A percentile compares a stretch with the other conserved stretches of the same genome.
phyloP scores from a whole-genome alignment of 2,329 filamentous ascomycete species.

The Ascocoryne sarcoides region DNA sequence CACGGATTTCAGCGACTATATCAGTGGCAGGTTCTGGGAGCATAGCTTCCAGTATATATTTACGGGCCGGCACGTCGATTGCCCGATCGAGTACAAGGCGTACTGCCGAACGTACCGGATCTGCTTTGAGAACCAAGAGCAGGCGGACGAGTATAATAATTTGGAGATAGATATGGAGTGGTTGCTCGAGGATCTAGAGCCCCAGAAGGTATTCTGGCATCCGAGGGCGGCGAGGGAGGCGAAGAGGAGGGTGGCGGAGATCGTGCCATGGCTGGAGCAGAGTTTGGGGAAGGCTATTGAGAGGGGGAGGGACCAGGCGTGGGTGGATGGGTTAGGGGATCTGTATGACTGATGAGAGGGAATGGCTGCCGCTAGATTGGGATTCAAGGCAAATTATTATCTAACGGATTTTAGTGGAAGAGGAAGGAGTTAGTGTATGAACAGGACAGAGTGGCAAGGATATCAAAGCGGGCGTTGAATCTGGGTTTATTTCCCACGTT shows the following conservation, averaged over 20 bases:
- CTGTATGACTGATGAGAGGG: not conserved
- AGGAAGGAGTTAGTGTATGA: too few relatives aligned
- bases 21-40: conserved; percentile 51
- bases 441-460: too few relatives aligned
- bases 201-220: not conserved
- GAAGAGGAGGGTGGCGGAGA: not conserved
- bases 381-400: too few relatives aligned
- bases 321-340: not conserved
- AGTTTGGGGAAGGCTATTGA: not conserved
- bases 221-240: not conserved
- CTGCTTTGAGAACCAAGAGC: conserved; percentile 6
- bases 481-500: too few relatives aligned
- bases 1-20: conserved; percentile 41
- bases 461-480: too few relatives aligned
- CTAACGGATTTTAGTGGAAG: too few relatives aligned
- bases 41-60: conserved; percentile 47
- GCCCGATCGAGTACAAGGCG: conserved; percentile 10
- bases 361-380: too few relatives aligned
- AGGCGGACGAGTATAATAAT: conserved; percentile 5
- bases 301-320: not conserved
- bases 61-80: conserved; percentile 8
- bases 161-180: not conserved
- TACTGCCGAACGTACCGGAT: conserved; percentile 10
- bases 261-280: not conserved
- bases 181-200: not conserved